A percentile compares a stretch with the other conserved stretches of the same genome.
These are phyloP conservation scores for Hydnomerulius pinastri DNA, from an alignment of 768 basidiomycete species.

Conservation along the genomic window DNA sequence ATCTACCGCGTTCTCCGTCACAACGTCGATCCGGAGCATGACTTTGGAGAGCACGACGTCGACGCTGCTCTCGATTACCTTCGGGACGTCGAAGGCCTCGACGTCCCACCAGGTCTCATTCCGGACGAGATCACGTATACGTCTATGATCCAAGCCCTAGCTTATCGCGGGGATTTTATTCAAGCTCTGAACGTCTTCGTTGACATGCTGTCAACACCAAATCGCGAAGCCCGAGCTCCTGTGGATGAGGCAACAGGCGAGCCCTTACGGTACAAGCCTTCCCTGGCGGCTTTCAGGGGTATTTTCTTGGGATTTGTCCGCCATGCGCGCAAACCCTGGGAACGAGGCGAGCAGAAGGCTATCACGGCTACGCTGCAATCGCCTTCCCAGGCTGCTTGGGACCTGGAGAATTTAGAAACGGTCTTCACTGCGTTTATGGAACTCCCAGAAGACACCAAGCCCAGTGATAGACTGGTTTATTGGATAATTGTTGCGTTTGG, in stretches of 20 bases:
- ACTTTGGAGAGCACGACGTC: conserved; percentile 37
- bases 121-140: conserved; percentile 73
- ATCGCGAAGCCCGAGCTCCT: conserved; percentile 38
- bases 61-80: conserved; percentile 41
- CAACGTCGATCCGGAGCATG: conserved; percentile 43
- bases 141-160: conserved; percentile 64
- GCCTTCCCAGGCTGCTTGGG: conserved; percentile 44
- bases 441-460: conserved; percentile 46
- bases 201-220: conserved; percentile 62
- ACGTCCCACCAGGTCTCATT: conserved; percentile 40
- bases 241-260: conserved; percentile 27
- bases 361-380: conserved; percentile 8
- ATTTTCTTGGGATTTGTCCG: conserved; percentile 76
- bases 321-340: conserved; percentile 43
- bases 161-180: conserved; percentile 69
- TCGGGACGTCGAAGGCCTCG: conserved; percentile 44
- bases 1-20: conserved; percentile 69
- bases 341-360: background rate
- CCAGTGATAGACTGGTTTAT: conserved; percentile 52
- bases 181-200: conserved; percentile 57
- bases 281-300: conserved; percentile 60
- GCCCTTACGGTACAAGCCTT: conserved; percentile 41
- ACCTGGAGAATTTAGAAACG: conserved; percentile 51
- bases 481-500: conserved; percentile 71
- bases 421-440: conserved; percentile 65